Percentiles rank a stretch among this genome's conserved stretches.
Conservation (phyloP, 1,284 basidiomycete species). For the Amylostereum chailletii region DNA sequence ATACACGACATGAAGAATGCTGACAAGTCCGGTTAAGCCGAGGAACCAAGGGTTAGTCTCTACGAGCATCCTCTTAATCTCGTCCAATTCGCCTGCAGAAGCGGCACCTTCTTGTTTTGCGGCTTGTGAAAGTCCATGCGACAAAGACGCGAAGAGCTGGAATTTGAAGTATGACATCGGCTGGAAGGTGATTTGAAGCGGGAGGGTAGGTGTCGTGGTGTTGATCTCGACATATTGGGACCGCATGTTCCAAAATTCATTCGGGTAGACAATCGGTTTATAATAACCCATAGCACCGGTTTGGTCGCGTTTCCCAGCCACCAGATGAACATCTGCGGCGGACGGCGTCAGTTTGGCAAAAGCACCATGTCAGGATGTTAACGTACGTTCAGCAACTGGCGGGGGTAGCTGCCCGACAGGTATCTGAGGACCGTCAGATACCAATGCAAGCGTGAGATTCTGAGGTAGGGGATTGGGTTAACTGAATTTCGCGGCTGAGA, state of each 20-base stretch:
- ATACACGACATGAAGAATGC: slow-evolving; percentile 79
- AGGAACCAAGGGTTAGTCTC: slow-evolving; percentile 93
- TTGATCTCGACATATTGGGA: slow-evolving; percentile 79
- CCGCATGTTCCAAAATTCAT: slow-evolving; percentile 90
- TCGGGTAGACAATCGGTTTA: slow-evolving; percentile 85
- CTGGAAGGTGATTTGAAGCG: slow-evolving; percentile 77
- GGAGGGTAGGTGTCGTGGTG: slow-evolving; percentile 60
- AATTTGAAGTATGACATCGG: slow-evolving; percentile 85
- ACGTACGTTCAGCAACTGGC: slow-evolving; percentile 55
- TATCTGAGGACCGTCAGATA: slow-evolving; percentile 61
- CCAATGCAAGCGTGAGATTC: slow-evolving; percentile 84
- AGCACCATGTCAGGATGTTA: not conserved
- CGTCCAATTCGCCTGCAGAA: slow-evolving; percentile 74
- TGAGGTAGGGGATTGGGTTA: slow-evolving; percentile 17
- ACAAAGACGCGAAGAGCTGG: slow-evolving; percentile 75
- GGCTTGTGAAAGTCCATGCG: slow-evolving; percentile 76
- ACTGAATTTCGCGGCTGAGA: not conserved
- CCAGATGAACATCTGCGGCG: slow-evolving; percentile 46
- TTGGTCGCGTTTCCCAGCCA: slow-evolving; percentile 49
- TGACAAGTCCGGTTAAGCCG: slow-evolving; percentile 73
- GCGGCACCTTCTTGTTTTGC: slow-evolving; percentile 61
- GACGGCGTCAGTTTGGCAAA: slow-evolving; percentile 6
- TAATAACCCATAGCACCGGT: slow-evolving; percentile 61
- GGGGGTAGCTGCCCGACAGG: slow-evolving; percentile 55
- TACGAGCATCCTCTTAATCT: slow-evolving; percentile 88